A percentile compares a stretch with the other conserved stretches of the same genome.
Evolutionary conservation across 305 asterid genomes (phyloP).

Genomic region (Fraxinus platypoda): DNA sequence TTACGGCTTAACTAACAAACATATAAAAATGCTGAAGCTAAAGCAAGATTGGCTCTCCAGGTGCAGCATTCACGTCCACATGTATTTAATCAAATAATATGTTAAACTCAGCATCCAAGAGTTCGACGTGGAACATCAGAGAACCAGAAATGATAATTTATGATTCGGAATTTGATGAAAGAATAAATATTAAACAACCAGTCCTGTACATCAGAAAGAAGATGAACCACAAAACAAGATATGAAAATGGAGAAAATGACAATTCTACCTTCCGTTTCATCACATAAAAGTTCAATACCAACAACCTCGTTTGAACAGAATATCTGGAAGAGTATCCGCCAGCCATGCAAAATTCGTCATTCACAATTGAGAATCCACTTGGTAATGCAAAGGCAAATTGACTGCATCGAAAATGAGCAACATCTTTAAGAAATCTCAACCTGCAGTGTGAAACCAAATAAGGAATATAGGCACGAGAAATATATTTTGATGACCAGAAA

Average conservation of each 20-base stretch:
- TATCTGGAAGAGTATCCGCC: not conserved
- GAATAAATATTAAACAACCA: not conserved
- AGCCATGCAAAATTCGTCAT: not conserved
- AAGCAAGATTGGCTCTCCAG: not conserved
- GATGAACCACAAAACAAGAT: not conserved
- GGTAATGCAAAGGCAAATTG: not conserved
- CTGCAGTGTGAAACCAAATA: not conserved
- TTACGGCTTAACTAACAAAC: conserved; percentile 16
- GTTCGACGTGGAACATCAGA: conserved; percentile 30
- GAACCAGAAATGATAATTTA: conserved; percentile 27
- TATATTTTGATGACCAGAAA: not conserved
- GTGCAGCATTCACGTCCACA: not conserved
- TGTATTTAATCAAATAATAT: not conserved
- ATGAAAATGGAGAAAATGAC: not conserved
- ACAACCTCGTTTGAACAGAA: not conserved
- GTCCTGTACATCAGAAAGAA: not conserved
- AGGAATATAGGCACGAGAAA: not conserved
- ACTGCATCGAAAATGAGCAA: not conserved
- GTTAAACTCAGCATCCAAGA: not conserved
- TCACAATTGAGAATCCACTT: not conserved
- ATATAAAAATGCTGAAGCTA: conserved; percentile 12
- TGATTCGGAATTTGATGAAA: not conserved
- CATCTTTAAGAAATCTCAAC: not conserved
- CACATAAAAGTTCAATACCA: not conserved
- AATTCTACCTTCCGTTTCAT: not conserved